Conservation (phyloP, 805 yeast species). For the Kuraishia capsulata region DNA sequence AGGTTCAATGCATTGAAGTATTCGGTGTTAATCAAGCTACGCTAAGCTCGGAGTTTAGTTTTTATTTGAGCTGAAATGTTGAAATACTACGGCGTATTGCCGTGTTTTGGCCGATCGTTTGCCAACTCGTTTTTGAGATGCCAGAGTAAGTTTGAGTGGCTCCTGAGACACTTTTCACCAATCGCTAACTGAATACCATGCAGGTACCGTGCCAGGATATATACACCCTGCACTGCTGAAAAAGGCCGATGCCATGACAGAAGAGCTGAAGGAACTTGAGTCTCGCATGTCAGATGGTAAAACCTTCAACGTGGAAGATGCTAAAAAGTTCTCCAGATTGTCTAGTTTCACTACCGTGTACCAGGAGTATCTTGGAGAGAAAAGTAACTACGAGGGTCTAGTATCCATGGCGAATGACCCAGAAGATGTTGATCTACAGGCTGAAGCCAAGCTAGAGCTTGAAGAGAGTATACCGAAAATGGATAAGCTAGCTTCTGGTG, state of each 20-base stretch:
- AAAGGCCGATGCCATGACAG: slow-evolving; percentile 32
- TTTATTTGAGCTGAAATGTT: too few relatives aligned
- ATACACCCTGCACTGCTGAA: slow-evolving; percentile 43
- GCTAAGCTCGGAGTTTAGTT: too few relatives aligned
- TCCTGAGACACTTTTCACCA: background rate
- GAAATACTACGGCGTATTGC: too few relatives aligned
- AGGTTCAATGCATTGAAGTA: too few relatives aligned
- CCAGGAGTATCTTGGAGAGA: slow-evolving; percentile 24
- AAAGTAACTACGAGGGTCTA: slow-evolving; percentile 23
- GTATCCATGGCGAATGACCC: slow-evolving; percentile 19
- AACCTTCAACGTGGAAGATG: slow-evolving; percentile 34
- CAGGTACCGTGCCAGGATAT: background rate
- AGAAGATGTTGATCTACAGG: slow-evolving; percentile 33
- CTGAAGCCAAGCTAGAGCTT: slow-evolving; percentile 59
- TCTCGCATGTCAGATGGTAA: slow-evolving; percentile 29
- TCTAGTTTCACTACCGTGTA: slow-evolving; percentile 33
- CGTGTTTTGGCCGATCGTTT: too few relatives aligned
- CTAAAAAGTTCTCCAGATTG: slow-evolving; percentile 38
- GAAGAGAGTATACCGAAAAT: slow-evolving; percentile 34
- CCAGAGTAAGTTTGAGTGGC: background rate
- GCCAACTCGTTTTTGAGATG: slow-evolving; percentile 1
- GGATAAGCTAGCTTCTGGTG: slow-evolving; percentile 26
- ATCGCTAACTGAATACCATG: too few relatives aligned
- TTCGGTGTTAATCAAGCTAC: too few relatives aligned
- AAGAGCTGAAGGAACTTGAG: slow-evolving; percentile 33